phyloP scores from a whole-genome alignment of 495 filamentous ascomycete species.

The Penicillium bovifimosum region DNA sequence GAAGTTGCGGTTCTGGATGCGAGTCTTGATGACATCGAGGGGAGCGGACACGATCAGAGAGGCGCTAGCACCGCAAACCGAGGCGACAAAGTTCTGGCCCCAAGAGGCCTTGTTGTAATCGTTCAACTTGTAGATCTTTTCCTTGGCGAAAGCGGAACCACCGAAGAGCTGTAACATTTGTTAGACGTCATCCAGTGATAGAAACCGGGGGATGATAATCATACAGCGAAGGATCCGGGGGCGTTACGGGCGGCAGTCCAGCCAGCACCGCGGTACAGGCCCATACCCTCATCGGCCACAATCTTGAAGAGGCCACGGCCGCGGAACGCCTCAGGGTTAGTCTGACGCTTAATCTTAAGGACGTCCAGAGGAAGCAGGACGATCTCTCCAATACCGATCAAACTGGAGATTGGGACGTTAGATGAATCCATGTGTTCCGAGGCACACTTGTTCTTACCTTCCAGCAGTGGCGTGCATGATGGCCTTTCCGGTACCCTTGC shows the following conservation, averaged over 20 bases:
- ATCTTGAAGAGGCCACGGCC: conserved; percentile 89
- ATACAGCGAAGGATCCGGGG: conserved; percentile 91
- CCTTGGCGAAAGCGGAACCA: conserved; percentile 95
- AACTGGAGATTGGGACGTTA: conserved; percentile 38
- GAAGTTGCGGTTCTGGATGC: conserved; percentile 99
- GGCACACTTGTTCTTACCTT: conserved; percentile 48
- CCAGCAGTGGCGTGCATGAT: conserved; percentile 96
- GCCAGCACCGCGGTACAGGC: conserved; percentile 89
- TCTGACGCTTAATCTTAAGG: conserved; percentile 99
- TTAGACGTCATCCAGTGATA: conserved; percentile 13
- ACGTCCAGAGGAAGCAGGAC: conserved; percentile 92
- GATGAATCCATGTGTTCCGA: not conserved
- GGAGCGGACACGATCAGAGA: conserved; percentile 91
- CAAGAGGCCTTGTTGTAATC: conserved; percentile 97
- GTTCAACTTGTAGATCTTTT: conserved; percentile 76
- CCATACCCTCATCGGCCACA: conserved; percentile 88
- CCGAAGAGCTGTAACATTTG: conserved; percentile 74
- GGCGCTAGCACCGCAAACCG: conserved; percentile 86
- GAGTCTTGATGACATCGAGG: conserved; percentile 97
- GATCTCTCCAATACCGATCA: conserved; percentile 97
- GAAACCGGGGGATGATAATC: conserved; percentile 25
- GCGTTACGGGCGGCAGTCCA: conserved; percentile 98
- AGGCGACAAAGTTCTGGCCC: conserved; percentile 96
- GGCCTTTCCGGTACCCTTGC: conserved; percentile 94
- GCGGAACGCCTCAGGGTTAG: conserved; percentile 96